phyloP scores from a whole-genome alignment of 2,329 filamentous ascomycete species.

The Escovopsis sp. region DNA sequence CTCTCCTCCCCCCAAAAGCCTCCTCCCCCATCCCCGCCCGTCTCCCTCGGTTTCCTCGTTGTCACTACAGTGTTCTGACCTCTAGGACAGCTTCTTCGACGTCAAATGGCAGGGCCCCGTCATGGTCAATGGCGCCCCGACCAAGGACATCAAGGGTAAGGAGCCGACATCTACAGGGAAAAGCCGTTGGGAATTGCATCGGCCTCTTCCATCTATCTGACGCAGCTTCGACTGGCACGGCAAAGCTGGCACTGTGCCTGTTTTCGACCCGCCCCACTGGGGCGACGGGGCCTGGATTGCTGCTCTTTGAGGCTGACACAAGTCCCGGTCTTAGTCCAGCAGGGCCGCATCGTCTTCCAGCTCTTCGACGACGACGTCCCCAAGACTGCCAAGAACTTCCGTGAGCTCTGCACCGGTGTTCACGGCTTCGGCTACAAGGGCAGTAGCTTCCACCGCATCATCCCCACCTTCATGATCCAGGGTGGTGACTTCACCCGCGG shows the following conservation, averaged over 20 bases:
- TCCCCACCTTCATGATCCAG: constrained; percentile 89
- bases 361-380: constrained; percentile 78
- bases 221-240: no score
- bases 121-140: constrained; percentile 43
- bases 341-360: constrained; percentile 72
- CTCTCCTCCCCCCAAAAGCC: no score
- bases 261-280: no score
- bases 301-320: constrained; percentile 7
- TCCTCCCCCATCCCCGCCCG: no score
- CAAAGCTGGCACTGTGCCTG: no score
- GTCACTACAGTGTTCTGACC: no score
- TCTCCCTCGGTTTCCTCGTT: no score
- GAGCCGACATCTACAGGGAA: no score
- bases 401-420: constrained; percentile 64
- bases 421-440: constrained; percentile 71
- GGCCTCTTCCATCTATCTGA: no score
- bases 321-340: constrained; percentile 40
- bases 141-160: constrained; percentile 44
- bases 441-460: constrained; percentile 84
- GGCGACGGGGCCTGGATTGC: no score
- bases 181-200: no score
- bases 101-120: constrained; percentile 57
- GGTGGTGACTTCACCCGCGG: constrained; percentile 88
- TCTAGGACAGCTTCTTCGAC: constrained; percentile 51
- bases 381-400: constrained; percentile 79